Evolutionary conservation across 1,284 basidiomycete genomes (phyloP).

Genomic region (Sphagnurus paluster): DNA sequence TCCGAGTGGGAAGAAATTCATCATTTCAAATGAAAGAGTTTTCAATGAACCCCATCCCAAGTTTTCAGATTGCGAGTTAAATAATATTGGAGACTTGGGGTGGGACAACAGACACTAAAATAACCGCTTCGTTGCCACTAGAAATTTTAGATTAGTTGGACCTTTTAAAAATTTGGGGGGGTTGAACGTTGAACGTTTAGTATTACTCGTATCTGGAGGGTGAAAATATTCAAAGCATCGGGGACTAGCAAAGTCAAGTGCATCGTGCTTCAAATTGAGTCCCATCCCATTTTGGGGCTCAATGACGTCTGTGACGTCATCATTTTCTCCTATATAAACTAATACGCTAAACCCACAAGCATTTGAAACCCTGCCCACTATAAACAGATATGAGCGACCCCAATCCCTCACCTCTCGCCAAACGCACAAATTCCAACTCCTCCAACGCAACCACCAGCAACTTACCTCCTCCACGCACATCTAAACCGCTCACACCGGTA

Average conservation of each 20-base stretch:
- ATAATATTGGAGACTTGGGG: too few relatives aligned
- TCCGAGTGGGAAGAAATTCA: too few relatives aligned
- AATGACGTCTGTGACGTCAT: constrained; percentile 14
- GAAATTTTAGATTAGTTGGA: too few relatives aligned
- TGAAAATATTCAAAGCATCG: background rate
- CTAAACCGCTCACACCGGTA: constrained; percentile 25
- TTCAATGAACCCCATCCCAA: too few relatives aligned
- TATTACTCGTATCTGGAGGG: background rate
- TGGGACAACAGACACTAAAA: too few relatives aligned
- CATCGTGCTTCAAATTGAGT: background rate
- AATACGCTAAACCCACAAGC: background rate
- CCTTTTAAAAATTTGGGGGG: background rate
- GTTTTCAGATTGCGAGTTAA: too few relatives aligned
- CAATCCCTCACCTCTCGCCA: background rate
- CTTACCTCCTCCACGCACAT: constrained; percentile 20
- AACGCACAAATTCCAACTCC: constrained; percentile 7
- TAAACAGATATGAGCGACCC: background rate
- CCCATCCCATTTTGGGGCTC: background rate
- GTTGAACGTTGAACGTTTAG: too few relatives aligned
- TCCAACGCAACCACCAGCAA: constrained; percentile 13
- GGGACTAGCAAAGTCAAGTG: too few relatives aligned
- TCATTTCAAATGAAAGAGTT: too few relatives aligned
- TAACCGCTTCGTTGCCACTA: too few relatives aligned
- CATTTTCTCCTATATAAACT: background rate
- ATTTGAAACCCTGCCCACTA: background rate